Conservation (phyloP, 306 rosid species). For the Cicer yamashitae region DNA sequence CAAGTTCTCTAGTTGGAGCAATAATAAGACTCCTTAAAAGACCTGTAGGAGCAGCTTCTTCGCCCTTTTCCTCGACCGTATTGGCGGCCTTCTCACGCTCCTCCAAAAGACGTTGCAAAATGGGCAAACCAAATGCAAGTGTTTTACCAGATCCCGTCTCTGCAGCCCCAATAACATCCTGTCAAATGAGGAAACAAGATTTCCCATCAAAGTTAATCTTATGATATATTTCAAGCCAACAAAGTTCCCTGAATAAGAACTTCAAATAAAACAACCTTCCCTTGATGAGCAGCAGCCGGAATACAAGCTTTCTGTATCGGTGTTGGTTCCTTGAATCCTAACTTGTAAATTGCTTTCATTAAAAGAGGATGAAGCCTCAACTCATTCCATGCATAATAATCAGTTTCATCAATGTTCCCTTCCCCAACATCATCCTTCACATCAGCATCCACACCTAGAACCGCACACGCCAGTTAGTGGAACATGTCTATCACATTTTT, state of each 20-base stretch:
- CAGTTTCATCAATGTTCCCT: slow-evolving; percentile 66
- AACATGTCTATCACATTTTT: slow-evolving; percentile 16
- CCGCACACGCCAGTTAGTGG: slow-evolving; percentile 23
- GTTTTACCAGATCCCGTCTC: slow-evolving; percentile 99
- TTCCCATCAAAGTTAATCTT: slow-evolving; percentile 27
- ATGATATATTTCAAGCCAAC: slow-evolving; percentile 2
- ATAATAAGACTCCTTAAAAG: slow-evolving; percentile 83
- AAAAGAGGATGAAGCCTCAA: slow-evolving; percentile 90
- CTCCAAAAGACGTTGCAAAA: slow-evolving; percentile 90
- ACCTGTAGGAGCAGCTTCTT: slow-evolving; percentile 62
- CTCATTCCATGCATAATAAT: slow-evolving; percentile 85
- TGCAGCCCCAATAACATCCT: slow-evolving; percentile 98
- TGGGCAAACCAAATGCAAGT: slow-evolving; percentile 96
- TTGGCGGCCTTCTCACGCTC: slow-evolving; percentile 77
- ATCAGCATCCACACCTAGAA: slow-evolving; percentile 53
- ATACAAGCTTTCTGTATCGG: slow-evolving; percentile 93
- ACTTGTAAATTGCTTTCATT: slow-evolving; percentile 76
- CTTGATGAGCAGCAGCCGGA: slow-evolving; percentile 97
- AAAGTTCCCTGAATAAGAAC: slow-evolving; percentile 41
- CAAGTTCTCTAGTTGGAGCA: slow-evolving; percentile 96
- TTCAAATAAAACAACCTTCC: slow-evolving; percentile 73
- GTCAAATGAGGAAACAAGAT: slow-evolving; percentile 47
- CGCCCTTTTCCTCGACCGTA: slow-evolving; percentile 54
- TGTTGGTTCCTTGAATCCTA: slow-evolving; percentile 92
- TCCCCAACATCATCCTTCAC: slow-evolving; percentile 53